Evolutionary conservation across 371 early-diverging fungal genomes (phyloP).

Genomic region (Paramicrosporidium saccamoebae): DNA sequence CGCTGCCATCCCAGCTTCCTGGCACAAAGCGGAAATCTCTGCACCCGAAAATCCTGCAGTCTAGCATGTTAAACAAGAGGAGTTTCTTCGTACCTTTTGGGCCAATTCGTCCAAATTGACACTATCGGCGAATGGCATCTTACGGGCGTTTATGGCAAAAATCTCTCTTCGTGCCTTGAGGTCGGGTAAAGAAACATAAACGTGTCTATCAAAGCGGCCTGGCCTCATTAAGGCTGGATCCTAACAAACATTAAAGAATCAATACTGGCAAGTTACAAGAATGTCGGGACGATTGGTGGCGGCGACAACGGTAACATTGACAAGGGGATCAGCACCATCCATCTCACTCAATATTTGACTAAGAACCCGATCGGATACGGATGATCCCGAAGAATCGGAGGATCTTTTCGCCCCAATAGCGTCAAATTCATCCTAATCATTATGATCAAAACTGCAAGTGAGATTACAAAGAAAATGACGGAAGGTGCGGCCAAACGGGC

Average conservation of each 20-base stretch:
- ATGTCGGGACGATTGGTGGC: slow-evolving; percentile 98
- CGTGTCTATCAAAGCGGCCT: slow-evolving; percentile 74
- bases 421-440: slow-evolving; percentile 76
- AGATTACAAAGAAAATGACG: slow-evolving; percentile 76
- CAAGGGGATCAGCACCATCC: slow-evolving; percentile 80
- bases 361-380: slow-evolving; percentile 68
- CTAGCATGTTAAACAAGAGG: slow-evolving; percentile 5
- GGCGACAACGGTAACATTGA: slow-evolving; percentile 75
- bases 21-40: slow-evolving; percentile 67
- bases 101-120: slow-evolving; percentile 22
- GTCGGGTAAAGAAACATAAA: slow-evolving; percentile 78
- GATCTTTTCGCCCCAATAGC: slow-evolving; percentile 58
- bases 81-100: slow-evolving; percentile 8
- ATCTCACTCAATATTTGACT: slow-evolving; percentile 72
- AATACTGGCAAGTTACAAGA: slow-evolving; percentile 14
- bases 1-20: slow-evolving; percentile 65
- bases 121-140: slow-evolving; percentile 19
- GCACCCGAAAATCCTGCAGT: slow-evolving; percentile 81
- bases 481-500: slow-evolving; percentile 78
- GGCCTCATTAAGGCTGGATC: slow-evolving; percentile 79
- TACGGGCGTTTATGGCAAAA: slow-evolving; percentile 23
- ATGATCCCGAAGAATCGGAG: slow-evolving; percentile 13
- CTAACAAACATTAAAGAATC: slow-evolving; percentile 4
- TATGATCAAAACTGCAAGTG: neutral
- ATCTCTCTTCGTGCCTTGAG: slow-evolving; percentile 35